A percentile compares a stretch with the other conserved stretches of the same genome.
Evolutionary conservation across 2,329 filamentous ascomycete genomes (phyloP).

Genomic region (Aspergillus tubingensis): DNA sequence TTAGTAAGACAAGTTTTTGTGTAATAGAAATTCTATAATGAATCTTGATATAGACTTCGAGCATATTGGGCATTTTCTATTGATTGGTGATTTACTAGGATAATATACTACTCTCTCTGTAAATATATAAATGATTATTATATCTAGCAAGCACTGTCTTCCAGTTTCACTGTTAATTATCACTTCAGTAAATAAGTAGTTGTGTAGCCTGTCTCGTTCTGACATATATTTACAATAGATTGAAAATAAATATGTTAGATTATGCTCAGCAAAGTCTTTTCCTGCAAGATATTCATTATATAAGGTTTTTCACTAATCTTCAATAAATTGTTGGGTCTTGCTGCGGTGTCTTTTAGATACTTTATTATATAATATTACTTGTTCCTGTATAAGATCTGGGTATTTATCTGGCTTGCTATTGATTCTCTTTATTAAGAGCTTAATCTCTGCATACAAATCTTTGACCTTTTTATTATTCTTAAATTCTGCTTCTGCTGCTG

Average conservation of each 20-base stretch:
- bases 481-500: background rate
- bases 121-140: background rate
- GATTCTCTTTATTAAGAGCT: background rate
- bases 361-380: background rate
- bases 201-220: background rate
- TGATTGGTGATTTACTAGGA: background rate
- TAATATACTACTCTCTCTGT: background rate
- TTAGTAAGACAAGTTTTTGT: background rate
- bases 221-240: background rate
- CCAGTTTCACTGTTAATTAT: background rate
- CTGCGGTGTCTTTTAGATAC: background rate
- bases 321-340: background rate
- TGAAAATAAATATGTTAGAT: background rate
- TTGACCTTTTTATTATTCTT: background rate
- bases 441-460: background rate
- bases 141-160: background rate
- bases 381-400: background rate
- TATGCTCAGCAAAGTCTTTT: background rate
- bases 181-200: background rate
- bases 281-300: background rate
- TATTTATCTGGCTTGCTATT: background rate
- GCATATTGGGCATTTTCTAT: background rate
- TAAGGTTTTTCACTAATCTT: background rate
- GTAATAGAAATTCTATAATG: background rate
- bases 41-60: background rate